These are phyloP conservation scores for Zancudomyces culisetae DNA, from an alignment of 371 early-diverging fungal genomes.

Conservation along the genomic window DNA sequence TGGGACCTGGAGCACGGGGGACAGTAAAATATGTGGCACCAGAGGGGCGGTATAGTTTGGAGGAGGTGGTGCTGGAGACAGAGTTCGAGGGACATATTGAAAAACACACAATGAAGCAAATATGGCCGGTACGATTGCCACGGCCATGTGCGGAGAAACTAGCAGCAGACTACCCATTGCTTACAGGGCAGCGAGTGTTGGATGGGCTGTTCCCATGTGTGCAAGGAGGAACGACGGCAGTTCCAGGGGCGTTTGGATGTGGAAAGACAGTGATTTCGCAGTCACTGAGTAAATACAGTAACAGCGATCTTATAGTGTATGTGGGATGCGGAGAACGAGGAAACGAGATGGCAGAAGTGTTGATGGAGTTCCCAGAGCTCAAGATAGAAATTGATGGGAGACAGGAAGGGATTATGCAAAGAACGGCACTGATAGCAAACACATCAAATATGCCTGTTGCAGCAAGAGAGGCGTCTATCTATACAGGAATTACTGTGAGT, in stretches of 20 bases:
- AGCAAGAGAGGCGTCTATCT: conserved; percentile 99
- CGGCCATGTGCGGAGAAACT: conserved; percentile 96
- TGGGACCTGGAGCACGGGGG: conserved; percentile 89
- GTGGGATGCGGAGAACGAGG: conserved; percentile 99
- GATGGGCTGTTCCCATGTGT: conserved; percentile 99
- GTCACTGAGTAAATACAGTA: conserved; percentile 98
- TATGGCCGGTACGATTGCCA: conserved; percentile 98
- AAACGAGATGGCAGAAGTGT: conserved; percentile 99
- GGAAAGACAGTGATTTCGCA: conserved; percentile 99
- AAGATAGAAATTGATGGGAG: conserved; percentile 80
- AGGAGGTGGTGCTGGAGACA: conserved; percentile 83
- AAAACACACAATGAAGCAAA: conserved; percentile 89
- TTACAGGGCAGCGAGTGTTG: conserved; percentile 98
- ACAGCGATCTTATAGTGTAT: conserved; percentile 99
- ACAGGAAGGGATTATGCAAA: conserved; percentile 98
- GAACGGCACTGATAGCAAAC: conserved; percentile 99
- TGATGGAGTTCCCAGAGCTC: conserved; percentile 99
- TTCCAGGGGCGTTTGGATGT: conserved; percentile 99
- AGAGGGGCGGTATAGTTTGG: conserved; percentile 85
- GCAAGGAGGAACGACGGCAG: conserved; percentile 99
- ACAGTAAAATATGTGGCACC: conserved; percentile 92
- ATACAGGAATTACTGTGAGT: conserved; percentile 99
- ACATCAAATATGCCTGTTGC: conserved; percentile 99
- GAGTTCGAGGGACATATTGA: conserved; percentile 83
- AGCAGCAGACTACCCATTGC: conserved; percentile 87